phyloP scores from a whole-genome alignment of 768 basidiomycete species.

The Asterophora parasitica region DNA sequence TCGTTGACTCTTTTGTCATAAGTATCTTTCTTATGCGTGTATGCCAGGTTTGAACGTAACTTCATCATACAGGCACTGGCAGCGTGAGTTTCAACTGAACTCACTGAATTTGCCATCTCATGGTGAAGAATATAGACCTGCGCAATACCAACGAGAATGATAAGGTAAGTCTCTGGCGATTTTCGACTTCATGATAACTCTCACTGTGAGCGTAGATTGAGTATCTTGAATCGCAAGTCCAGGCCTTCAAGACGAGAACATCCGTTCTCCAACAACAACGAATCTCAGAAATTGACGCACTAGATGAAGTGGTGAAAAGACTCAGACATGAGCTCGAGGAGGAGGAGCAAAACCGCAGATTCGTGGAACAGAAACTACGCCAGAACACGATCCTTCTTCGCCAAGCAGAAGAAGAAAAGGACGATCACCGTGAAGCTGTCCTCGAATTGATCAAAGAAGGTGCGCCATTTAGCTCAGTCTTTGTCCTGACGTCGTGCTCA shows the following conservation, averaged over 20 bases:
- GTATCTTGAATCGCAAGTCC: conserved; percentile 21
- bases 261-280: conserved; percentile 18
- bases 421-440: conserved; percentile 44
- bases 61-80: background rate
- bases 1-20: too few relatives aligned
- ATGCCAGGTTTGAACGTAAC: too few relatives aligned
- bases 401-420: conserved; percentile 33
- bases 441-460: conserved; percentile 47
- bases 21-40: too few relatives aligned
- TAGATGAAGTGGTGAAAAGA: conserved; percentile 8
- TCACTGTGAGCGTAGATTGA: conserved; percentile 3
- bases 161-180: background rate
- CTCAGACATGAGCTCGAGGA: conserved; percentile 11
- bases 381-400: conserved; percentile 3
- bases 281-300: conserved; percentile 14
- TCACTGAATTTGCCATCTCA: background rate
- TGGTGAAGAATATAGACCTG: background rate
- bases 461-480: conserved; percentile 19
- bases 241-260: conserved; percentile 14
- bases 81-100: conserved; percentile 2
- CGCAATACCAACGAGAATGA: background rate
- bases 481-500: background rate
- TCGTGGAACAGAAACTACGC: conserved; percentile 7
- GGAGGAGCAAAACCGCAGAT: conserved; percentile 1
- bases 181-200: background rate